Evolutionary conservation across 371 early-diverging fungal genomes (phyloP).

Genomic region (Mortierella sp.): DNA sequence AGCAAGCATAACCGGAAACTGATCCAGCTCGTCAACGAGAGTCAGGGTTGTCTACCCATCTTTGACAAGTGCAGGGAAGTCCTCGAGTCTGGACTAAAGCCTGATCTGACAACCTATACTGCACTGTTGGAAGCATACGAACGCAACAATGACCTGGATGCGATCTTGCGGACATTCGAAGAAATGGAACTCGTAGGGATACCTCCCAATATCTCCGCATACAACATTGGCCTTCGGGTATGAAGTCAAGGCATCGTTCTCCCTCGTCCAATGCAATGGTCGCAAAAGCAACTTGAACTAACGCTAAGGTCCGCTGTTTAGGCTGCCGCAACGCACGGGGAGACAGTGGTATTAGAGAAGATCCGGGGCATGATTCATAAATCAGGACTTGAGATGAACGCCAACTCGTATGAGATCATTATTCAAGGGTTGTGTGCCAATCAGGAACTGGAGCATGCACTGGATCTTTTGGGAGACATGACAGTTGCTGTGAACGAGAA

Average conservation of each 20-base stretch:
- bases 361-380: constrained; percentile 55
- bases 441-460: constrained; percentile 57
- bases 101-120: constrained; percentile 42
- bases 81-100: constrained; percentile 27
- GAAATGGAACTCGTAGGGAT: constrained; percentile 55
- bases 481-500: constrained; percentile 56
- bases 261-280: not conserved
- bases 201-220: constrained; percentile 44
- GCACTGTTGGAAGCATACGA: constrained; percentile 36
- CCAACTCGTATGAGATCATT: constrained; percentile 57
- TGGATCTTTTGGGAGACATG: constrained; percentile 59
- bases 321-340: constrained; percentile 49
- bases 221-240: constrained; percentile 51
- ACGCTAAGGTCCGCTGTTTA: constrained; percentile 9
- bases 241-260: not conserved
- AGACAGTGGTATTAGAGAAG: constrained; percentile 28
- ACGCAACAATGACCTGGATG: constrained; percentile 34
- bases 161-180: constrained; percentile 41
- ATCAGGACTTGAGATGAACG: constrained; percentile 47
- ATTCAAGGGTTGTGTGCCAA: constrained; percentile 57
- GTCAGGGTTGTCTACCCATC: constrained; percentile 14
- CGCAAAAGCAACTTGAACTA: no score
- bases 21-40: constrained; percentile 14
- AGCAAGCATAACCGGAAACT: constrained; percentile 27
- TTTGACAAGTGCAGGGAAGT: constrained; percentile 45